Percentiles rank a stretch among this genome's conserved stretches.
Conservation (phyloP, 2,329 filamentous ascomycete genomes). For the Fusarium protoensiforme region DNA sequence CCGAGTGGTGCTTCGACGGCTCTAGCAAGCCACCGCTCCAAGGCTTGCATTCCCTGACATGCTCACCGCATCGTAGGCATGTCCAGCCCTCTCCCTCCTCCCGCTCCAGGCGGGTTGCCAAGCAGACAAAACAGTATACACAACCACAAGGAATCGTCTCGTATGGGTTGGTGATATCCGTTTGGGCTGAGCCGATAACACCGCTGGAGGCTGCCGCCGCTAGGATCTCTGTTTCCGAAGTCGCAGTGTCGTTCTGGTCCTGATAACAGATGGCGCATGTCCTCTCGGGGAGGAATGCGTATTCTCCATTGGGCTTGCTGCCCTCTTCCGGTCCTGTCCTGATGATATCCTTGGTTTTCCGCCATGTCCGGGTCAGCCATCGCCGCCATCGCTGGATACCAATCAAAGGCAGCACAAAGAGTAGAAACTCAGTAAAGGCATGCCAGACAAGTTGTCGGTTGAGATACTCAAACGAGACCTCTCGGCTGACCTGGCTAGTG, state of each 20-base stretch:
- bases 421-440: slow-evolving; percentile 98
- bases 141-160: slow-evolving; percentile 90
- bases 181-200: slow-evolving; percentile 87
- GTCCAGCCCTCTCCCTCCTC: slow-evolving; percentile 96
- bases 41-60: slow-evolving; percentile 85
- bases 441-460: slow-evolving; percentile 99
- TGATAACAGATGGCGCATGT: slow-evolving; percentile 98
- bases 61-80: slow-evolving; percentile 87
- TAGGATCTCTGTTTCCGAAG: slow-evolving; percentile 80
- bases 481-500: slow-evolving; percentile 84
- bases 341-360: slow-evolving; percentile 77
- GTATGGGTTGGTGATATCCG: slow-evolving; percentile 96
- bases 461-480: slow-evolving; percentile 97
- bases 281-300: slow-evolving; percentile 87
- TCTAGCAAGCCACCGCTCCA: slow-evolving; percentile 92
- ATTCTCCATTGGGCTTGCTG: slow-evolving; percentile 74
- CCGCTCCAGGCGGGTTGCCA: slow-evolving; percentile 88
- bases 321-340: slow-evolving; percentile 59
- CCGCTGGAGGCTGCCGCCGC: slow-evolving; percentile 77
- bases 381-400: slow-evolving; percentile 93
- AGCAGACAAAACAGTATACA: slow-evolving; percentile 94
- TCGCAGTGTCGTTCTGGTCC: slow-evolving; percentile 81
- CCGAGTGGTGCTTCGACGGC: slow-evolving; percentile 55
- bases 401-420: slow-evolving; percentile 96
- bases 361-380: slow-evolving; percentile 89